A percentile compares a stretch with the other conserved stretches of the same genome.
Evolutionary conservation across 371 early-diverging fungal genomes (phyloP).

Genomic region (Conidiobolus incongruus): DNA sequence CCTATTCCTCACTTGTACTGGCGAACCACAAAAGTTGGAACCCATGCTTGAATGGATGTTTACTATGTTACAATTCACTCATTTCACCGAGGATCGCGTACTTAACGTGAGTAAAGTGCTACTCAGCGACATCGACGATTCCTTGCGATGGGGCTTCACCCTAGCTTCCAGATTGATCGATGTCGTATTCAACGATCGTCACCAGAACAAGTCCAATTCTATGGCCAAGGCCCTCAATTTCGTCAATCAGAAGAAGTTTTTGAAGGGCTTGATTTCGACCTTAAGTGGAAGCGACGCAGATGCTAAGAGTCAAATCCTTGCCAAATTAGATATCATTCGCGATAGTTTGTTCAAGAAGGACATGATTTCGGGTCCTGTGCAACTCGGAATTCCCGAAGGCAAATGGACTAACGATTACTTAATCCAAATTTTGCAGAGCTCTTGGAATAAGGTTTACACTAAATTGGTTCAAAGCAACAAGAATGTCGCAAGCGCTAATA

Average conservation of each 20-base stretch:
- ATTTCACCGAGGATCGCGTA: conserved; percentile 34
- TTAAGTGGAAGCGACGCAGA: conserved; percentile 9
- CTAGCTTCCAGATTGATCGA: conserved; percentile 17
- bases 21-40: conserved; percentile 14
- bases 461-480: too few species aligned
- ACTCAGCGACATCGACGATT: conserved; percentile 21
- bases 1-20: conserved; percentile 19
- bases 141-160: conserved; percentile 32
- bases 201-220: conserved; percentile 5
- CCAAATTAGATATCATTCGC: conserved; percentile 9
- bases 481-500: too few species aligned
- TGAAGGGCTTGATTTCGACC: conserved; percentile 15
- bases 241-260: conserved; percentile 33
- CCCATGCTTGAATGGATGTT: conserved; percentile 18
- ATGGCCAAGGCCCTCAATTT: conserved; percentile 15
- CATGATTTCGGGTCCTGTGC: too few species aligned
- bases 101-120: conserved; percentile 32
- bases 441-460: too few species aligned
- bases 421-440: too few species aligned
- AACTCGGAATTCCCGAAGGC: too few species aligned
- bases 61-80: conserved; percentile 21
- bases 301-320: conserved; percentile 9
- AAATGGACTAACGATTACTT: too few species aligned
- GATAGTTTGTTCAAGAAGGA: conserved; percentile 10
- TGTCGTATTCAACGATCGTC: conserved; percentile 8